Evolutionary conservation across 1,284 basidiomycete species (phyloP), one percentile per base, ranked within the genome.

Genomic region (Kalmanozyma brasiliensis): DNA sequence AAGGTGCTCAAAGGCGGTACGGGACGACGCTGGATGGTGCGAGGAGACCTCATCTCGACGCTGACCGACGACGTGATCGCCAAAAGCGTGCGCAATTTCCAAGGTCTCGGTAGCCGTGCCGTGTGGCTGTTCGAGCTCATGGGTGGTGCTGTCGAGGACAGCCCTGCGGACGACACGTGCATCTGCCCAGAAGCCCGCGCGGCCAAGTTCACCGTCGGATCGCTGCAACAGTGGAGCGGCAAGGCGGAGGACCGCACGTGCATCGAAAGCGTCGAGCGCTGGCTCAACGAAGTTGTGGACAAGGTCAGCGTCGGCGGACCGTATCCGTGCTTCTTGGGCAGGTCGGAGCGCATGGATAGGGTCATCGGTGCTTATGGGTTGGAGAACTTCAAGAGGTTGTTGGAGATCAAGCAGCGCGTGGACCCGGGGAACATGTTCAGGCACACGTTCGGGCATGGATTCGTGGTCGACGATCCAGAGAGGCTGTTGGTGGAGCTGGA

Each of bases 191-290:
- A 86, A 14, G 90, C 92, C 74, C 88, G 93, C 23, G 86, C 90
- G 76, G 90, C 91, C 1, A 83, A 87, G 7, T 95, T 93, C 84
- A 93, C 90, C 3, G 88, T 94, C 41, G 91, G 91, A 2, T 92
- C 93, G 17, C 84, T 95, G 41, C 93, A 94, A 82, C 93, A 95
- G 81, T 95, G 93, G 93, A 89, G 90, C 59, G 88, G 92, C 82
- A 86, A 88, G 45, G 85, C 89, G 34, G 87, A 91, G 66, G 93
- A 95, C 74, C 87, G 88, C 19, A 85, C 87, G 17, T 94, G 92
- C 73, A 86, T 92, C 51, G 85, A 86, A 43, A 89, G 90, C 29
- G 92, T 92, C 11, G 90, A 93, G 80, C 87, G 89, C 77, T 82
- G 37, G 68, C 52, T 78, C 19, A 60, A 61, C 48, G 61, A 76